Conservation (phyloP, 73 alveolate species). For the Stentor coeruleus region DNA sequence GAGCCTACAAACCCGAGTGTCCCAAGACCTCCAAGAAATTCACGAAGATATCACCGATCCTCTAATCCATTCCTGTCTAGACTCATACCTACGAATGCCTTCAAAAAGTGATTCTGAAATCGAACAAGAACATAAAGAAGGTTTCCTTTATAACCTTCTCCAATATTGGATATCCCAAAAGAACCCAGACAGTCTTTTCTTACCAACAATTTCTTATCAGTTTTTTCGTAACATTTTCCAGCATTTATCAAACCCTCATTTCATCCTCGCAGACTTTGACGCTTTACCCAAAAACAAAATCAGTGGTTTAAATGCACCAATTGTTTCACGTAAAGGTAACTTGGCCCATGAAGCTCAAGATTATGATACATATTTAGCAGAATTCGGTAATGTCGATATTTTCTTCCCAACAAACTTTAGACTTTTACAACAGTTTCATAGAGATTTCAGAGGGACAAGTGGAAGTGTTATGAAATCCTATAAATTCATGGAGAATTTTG, state of each 20-base stretch:
- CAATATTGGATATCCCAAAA: slow-evolving; percentile 10
- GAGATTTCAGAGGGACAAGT: slow-evolving; percentile 38
- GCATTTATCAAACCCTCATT: slow-evolving; percentile 52
- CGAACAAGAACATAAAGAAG: slow-evolving; percentile 46
- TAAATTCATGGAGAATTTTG: slow-evolving; percentile 59
- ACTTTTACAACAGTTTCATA: slow-evolving; percentile 51
- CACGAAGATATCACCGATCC: slow-evolving; percentile 45
- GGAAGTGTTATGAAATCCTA: slow-evolving; percentile 48
- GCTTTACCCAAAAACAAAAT: slow-evolving; percentile 37
- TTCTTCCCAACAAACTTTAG: slow-evolving; percentile 78
- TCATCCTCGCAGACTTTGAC: slow-evolving; percentile 79
- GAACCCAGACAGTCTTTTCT: slow-evolving; percentile 51
- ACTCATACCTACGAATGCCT: slow-evolving; percentile 40
- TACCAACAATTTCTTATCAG: slow-evolving; percentile 64
- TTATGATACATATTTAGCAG: slow-evolving; percentile 54
- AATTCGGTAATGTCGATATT: slow-evolving; percentile 77
- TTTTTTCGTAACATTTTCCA: slow-evolving; percentile 48
- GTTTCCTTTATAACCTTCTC: slow-evolving; percentile 39
- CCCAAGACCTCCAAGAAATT: slow-evolving; percentile 40
- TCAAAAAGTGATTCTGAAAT: slow-evolving; percentile 45
- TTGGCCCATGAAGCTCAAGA: slow-evolving; percentile 68
- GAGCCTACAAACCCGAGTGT: slow-evolving; percentile 33
- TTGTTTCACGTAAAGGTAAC: slow-evolving; percentile 67
- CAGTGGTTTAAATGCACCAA: slow-evolving; percentile 71
- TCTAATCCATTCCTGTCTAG: slow-evolving; percentile 40